These are phyloP conservation scores for Pseudogymnoascus sp. DNA, from an alignment of 2,329 filamentous ascomycete species.

Conservation along the genomic window DNA sequence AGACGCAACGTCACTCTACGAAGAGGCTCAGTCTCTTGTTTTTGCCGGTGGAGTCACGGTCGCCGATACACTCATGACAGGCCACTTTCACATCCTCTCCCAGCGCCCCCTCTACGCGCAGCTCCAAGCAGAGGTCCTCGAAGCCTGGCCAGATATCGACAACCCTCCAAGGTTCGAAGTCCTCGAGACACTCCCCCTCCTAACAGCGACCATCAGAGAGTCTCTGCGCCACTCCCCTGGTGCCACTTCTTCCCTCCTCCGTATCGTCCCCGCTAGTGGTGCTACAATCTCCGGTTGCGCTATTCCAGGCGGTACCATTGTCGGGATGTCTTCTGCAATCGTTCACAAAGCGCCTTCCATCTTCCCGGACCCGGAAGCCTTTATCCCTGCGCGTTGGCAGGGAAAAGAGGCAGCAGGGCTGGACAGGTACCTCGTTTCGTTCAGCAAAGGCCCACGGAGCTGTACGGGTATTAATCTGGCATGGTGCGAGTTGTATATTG, in stretches of 20 bases:
- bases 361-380: conserved; percentile 31
- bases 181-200: conserved; percentile 28
- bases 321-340: conserved; percentile 23
- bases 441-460: conserved; percentile 33
- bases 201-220: neutral
- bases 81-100: conserved; percentile 33
- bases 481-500: conserved; percentile 26
- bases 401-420: conserved; percentile 23
- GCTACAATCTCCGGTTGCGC: conserved; percentile 16
- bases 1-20: conserved; percentile 26
- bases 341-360: conserved; percentile 19
- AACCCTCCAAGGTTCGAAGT: conserved; percentile 27
- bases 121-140: conserved; percentile 32
- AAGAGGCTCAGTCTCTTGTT: conserved; percentile 37
- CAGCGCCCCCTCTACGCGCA: conserved; percentile 25
- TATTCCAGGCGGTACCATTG: conserved; percentile 16
- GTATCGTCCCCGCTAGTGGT: conserved; percentile 19
- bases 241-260: conserved; percentile 1
- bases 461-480: conserved; percentile 31
- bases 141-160: conserved; percentile 28
- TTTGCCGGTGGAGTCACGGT: conserved; percentile 39
- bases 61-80: conserved; percentile 33
- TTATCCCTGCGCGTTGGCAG: conserved; percentile 37
- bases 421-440: conserved; percentile 32
- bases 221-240: neutral